Conservation (phyloP, 2,329 filamentous ascomycete genomes). For the Diaporthe vaccinii region DNA sequence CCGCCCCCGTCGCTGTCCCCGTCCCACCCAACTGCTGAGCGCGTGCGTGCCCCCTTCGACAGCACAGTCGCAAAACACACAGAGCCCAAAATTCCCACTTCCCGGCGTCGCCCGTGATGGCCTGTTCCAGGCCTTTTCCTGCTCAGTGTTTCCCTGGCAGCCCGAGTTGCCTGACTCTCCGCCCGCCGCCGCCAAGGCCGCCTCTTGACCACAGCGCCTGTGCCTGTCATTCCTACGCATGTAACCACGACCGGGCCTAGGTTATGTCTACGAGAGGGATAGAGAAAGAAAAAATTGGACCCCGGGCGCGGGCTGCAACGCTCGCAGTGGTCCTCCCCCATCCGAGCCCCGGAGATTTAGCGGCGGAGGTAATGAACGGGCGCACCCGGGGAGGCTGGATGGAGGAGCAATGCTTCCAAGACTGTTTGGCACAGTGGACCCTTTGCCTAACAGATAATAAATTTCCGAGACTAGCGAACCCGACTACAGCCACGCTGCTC, state of each 20-base stretch:
- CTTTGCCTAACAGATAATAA: slow-evolving; percentile 18
- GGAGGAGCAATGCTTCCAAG: not conserved
- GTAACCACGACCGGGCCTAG: not conserved
- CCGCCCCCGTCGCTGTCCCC: slow-evolving; percentile 20
- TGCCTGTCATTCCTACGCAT: not conserved
- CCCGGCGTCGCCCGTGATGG: slow-evolving; percentile 1
- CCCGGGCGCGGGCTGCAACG: slow-evolving; percentile 4
- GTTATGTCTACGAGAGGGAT: not conserved
- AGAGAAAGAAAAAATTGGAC: not conserved
- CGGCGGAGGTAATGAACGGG: not conserved
- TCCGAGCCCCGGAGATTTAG: slow-evolving; percentile 10
- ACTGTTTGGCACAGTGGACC: slow-evolving; percentile 4
- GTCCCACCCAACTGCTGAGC: not conserved
- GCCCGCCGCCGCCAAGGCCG: slow-evolving; percentile 11
- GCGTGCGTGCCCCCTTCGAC: not conserved
- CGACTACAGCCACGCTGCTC: not conserved
- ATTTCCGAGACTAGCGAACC: slow-evolving; percentile 11
- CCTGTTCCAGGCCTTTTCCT: not conserved
- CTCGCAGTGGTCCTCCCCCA: not conserved
- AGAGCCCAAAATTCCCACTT: slow-evolving; percentile 14
- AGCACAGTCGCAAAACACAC: not conserved
- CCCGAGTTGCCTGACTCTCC: slow-evolving; percentile 17
- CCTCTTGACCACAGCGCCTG: not conserved
- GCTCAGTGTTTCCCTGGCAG: not conserved
- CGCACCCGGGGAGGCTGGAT: not conserved